Conservation (phyloP, 306 rosid species). For the Acacia confusa region DNA sequence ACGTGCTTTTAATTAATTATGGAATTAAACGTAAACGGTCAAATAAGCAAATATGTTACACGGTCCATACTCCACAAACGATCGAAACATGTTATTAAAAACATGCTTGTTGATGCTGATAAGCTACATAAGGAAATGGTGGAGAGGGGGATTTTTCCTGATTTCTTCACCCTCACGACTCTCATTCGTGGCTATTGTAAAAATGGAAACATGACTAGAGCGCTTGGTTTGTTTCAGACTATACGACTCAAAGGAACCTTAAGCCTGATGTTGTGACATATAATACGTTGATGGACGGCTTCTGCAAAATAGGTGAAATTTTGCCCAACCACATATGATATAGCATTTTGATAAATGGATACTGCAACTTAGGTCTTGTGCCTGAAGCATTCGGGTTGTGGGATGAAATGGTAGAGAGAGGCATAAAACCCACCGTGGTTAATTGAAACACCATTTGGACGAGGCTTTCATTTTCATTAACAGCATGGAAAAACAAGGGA, state of each 20-base stretch:
- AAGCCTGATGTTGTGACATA: constrained; percentile 84
- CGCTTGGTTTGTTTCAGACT: constrained; percentile 56
- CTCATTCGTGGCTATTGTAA: constrained; percentile 84
- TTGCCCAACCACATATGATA: constrained; percentile 66
- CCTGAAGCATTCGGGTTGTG: constrained; percentile 68
- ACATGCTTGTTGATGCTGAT: constrained; percentile 77
- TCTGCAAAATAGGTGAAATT: constrained; percentile 78
- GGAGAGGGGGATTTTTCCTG: constrained; percentile 86
- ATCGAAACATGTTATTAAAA: background rate
- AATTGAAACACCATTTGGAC: constrained; percentile 75
- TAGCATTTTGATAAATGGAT: constrained; percentile 77
- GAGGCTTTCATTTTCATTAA: constrained; percentile 58
- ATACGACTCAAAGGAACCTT: constrained; percentile 61
- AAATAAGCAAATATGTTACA: background rate
- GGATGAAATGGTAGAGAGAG: constrained; percentile 84
- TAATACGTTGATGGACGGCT: constrained; percentile 83
- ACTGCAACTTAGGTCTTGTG: constrained; percentile 64
- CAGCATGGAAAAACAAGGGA: constrained; percentile 73
- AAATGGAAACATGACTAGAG: constrained; percentile 70
- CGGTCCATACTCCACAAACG: background rate
- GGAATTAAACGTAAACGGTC: background rate
- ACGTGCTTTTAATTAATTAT: background rate
- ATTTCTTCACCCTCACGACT: constrained; percentile 80
- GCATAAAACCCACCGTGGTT: constrained; percentile 64
- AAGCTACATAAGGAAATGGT: constrained; percentile 72